Percentiles rank a stretch among this genome's conserved stretches.
Conservation (phyloP, 2,329 filamentous ascomycete genomes). For the Didymella arachidicola region DNA sequence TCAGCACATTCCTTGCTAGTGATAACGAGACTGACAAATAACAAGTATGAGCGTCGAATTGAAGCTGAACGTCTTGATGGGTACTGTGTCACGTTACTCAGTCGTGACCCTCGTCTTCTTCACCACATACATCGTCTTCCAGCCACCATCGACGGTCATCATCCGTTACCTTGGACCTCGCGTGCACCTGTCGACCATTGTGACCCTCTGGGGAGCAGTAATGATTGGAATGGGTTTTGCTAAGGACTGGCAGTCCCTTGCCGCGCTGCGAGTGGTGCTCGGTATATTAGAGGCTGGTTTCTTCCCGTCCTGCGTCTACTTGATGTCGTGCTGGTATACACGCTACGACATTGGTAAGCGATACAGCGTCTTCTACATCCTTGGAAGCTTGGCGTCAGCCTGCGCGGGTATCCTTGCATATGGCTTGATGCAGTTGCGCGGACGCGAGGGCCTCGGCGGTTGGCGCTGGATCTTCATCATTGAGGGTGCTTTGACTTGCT, state of each 20-base stretch:
- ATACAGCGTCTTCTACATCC: conserved; percentile 73
- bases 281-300: conserved; percentile 53
- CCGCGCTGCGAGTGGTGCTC: conserved; percentile 50
- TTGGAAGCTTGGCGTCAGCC: conserved; percentile 71
- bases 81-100: conserved; percentile 52
- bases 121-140: conserved; percentile 54
- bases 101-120: conserved; percentile 66
- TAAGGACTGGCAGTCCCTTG: conserved; percentile 46
- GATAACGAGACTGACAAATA: conserved; percentile 29
- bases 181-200: conserved; percentile 46
- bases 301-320: conserved; percentile 50
- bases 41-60: conserved; percentile 52
- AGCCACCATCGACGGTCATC: conserved; percentile 52
- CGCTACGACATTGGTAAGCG: conserved; percentile 73
- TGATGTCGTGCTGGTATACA: conserved; percentile 41
- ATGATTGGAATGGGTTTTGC: conserved; percentile 56
- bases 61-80: conserved; percentile 36
- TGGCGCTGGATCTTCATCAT: conserved; percentile 59
- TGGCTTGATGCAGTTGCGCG: conserved; percentile 71
- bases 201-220: conserved; percentile 52
- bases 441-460: conserved; percentile 57
- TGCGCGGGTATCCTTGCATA: conserved; percentile 75
- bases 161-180: conserved; percentile 53
- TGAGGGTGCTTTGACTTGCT: conserved; percentile 52
- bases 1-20: conserved; percentile 1